These are phyloP conservation scores for Alternaria gaisen DNA, from an alignment of 2,329 filamentous ascomycete species.

Conservation along the genomic window DNA sequence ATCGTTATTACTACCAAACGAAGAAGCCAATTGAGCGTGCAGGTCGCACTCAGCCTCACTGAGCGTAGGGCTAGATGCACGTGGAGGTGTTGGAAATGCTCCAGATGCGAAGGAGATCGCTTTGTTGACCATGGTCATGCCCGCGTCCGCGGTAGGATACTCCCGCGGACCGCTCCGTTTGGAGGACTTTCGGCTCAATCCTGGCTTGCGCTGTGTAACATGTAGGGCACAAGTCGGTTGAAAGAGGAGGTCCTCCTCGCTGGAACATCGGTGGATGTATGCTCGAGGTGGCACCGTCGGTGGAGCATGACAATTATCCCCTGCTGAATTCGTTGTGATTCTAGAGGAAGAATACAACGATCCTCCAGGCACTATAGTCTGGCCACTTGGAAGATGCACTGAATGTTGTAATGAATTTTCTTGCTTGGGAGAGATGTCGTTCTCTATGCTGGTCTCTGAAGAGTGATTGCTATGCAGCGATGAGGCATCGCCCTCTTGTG, in stretches of 20 bases:
- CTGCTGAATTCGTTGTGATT: neutral
- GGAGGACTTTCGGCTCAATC: conserved; percentile 33
- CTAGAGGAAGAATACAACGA: conserved; percentile 32
- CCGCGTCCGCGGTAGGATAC: conserved; percentile 25
- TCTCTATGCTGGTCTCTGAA: conserved; percentile 53
- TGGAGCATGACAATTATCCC: conserved; percentile 25
- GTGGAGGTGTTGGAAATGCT: conserved; percentile 18
- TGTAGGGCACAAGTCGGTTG: conserved; percentile 36
- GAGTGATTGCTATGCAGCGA: conserved; percentile 52
- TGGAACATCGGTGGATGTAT: conserved; percentile 37
- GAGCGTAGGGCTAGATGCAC: conserved; percentile 53
- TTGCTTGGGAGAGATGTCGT: conserved; percentile 29
- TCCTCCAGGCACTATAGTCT: conserved; percentile 35
- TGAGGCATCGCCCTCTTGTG: conserved; percentile 47
- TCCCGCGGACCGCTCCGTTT: conserved; percentile 25
- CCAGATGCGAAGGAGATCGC: conserved; percentile 33
- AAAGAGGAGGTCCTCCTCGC: conserved; percentile 34
- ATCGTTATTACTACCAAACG: conserved; percentile 50
- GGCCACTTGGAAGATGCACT: conserved; percentile 26
- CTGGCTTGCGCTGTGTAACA: conserved; percentile 24
- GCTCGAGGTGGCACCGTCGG: conserved; percentile 30
- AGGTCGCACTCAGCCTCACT: conserved; percentile 57
- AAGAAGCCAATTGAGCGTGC: conserved; percentile 43
- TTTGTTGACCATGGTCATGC: conserved; percentile 35
- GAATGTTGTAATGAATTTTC: conserved; percentile 26